phyloP scores from a whole-genome alignment of 2,329 filamentous ascomycete genomes.

The Claviceps quebecensis region DNA sequence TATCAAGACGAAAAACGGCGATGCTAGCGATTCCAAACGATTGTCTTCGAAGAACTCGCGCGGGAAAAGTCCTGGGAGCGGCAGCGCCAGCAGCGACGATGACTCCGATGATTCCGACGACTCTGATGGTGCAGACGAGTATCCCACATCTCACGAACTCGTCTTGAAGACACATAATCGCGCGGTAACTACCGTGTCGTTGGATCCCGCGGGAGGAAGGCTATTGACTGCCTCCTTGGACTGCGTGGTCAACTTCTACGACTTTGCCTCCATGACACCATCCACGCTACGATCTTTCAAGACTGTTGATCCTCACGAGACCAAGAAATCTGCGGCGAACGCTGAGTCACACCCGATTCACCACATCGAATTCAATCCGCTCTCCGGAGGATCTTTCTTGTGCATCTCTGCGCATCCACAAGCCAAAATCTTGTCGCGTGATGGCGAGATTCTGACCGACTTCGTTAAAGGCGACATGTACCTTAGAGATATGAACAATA shows the following conservation, averaged over 20 bases:
- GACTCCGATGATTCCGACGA: slow-evolving; percentile 36
- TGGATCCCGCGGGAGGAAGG: slow-evolving; percentile 74
- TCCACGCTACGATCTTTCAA: slow-evolving; percentile 91
- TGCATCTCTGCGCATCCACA: slow-evolving; percentile 83
- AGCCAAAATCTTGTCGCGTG: slow-evolving; percentile 75
- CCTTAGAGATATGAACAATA: slow-evolving; percentile 90
- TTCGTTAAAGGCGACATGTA: slow-evolving; percentile 99
- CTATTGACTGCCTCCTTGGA: slow-evolving; percentile 86
- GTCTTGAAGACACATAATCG: slow-evolving; percentile 85
- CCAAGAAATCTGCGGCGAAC: slow-evolving; percentile 51
- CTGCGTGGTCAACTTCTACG: slow-evolving; percentile 82
- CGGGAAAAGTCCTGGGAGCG: slow-evolving; percentile 5
- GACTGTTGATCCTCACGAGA: slow-evolving; percentile 71
- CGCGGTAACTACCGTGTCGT: slow-evolving; percentile 67
- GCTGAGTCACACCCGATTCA: slow-evolving; percentile 82
- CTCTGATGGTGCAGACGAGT: slow-evolving; percentile 69
- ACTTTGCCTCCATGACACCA: slow-evolving; percentile 90
- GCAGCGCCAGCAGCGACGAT: slow-evolving; percentile 14
- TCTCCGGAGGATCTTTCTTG: slow-evolving; percentile 66
- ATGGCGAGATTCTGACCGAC: slow-evolving; percentile 73
- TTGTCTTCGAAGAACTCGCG: slow-evolving; percentile 7
- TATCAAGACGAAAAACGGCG: neutral
- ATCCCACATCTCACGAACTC: slow-evolving; percentile 84
- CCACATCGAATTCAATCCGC: slow-evolving; percentile 72
- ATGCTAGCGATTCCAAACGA: slow-evolving; percentile 4